Evolutionary conservation across 805 yeast species (phyloP).

Genomic region (Teunomyces aglyptinius): DNA sequence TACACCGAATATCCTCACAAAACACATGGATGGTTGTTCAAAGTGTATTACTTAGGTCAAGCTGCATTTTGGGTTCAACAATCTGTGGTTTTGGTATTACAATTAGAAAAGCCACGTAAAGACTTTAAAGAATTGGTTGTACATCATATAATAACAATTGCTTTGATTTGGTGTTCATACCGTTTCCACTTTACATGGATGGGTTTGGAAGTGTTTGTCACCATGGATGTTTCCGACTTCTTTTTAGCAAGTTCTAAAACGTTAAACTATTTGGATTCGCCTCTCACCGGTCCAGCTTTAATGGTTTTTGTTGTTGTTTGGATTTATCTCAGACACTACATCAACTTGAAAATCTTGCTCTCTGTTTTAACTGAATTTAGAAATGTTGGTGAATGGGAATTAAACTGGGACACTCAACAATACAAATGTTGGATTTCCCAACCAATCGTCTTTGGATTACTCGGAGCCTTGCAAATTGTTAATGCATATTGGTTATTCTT

Average conservation of each 20-base stretch:
- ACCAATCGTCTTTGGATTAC: constrained; percentile 77
- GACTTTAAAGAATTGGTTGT: constrained; percentile 88
- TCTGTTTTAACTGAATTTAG: constrained; percentile 82
- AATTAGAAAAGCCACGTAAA: constrained; percentile 91
- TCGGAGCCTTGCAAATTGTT: constrained; percentile 79
- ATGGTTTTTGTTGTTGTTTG: constrained; percentile 67
- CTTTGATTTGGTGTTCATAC: constrained; percentile 82
- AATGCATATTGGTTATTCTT: constrained; percentile 86
- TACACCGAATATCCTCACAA: constrained; percentile 82
- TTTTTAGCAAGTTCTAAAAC: constrained; percentile 82
- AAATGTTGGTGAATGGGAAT: constrained; percentile 76
- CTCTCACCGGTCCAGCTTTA: constrained; percentile 62
- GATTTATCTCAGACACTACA: constrained; percentile 86
- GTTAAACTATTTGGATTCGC: constrained; percentile 78
- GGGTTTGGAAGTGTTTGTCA: constrained; percentile 85
- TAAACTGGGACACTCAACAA: constrained; percentile 87
- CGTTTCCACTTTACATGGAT: constrained; percentile 95
- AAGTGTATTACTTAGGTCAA: constrained; percentile 82
- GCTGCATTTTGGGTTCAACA: constrained; percentile 99
- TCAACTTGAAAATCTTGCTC: constrained; percentile 78
- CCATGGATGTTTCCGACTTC: constrained; percentile 95
- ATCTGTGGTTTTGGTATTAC: constrained; percentile 75
- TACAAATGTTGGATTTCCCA: constrained; percentile 96
- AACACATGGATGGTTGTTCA: constrained; percentile 65
- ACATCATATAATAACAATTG: constrained; percentile 90